Base-by-base conservation (phyloP, 768 basidiomycete species). In the Imleria badia region DNA sequence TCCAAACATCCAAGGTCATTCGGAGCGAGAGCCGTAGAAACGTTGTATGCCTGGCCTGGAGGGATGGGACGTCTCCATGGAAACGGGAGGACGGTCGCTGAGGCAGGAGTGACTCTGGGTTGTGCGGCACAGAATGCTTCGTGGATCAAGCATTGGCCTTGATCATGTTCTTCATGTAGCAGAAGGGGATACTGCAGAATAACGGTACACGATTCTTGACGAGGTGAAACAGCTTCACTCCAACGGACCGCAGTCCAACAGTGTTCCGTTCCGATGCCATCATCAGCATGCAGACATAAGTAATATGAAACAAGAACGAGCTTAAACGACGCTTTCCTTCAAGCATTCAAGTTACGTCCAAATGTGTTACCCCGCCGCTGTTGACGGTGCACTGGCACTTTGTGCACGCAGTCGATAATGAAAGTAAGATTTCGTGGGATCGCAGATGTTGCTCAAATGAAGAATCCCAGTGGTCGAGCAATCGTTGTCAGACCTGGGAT, bases 401-500 rank as follows among this genome's bases (percentile, higher is more conserved):
- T 4, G 40, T 38, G 22, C 26, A 38, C 11, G 33, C 33, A n/a
- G 13, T 35, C 35, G 45, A 36, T 42, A 34, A 42, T 20, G 41
- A 51, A 48, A 44, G 15, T 26, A 10, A 12, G 26, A 46, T 29
- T 35, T 17, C 3, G n/a, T 42, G 30, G n/a, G 29, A 47, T 23
- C 17, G 22, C 38, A 26, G 34, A 6, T n/a, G 30, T 38, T 15
- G 29, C 29, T 57, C 31, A 60, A 48, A 59, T 36, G 41, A 45
- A 52, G 51, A 54, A 53, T 44, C 31, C 26, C 7, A 26, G 30
- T 23, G 14, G n/a, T 26, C 20, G 22, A 35, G 33, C 13, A 11
- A 12, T 29, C 20, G 6, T 44, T 30, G 48, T 33, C 29, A 10
- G 8, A 33, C 44, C 13, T 6, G 15, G 11, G n/a, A 52, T 23